Evolutionary conservation across 371 early-diverging fungal genomes (phyloP).

Genomic region (Mucor sp.): DNA sequence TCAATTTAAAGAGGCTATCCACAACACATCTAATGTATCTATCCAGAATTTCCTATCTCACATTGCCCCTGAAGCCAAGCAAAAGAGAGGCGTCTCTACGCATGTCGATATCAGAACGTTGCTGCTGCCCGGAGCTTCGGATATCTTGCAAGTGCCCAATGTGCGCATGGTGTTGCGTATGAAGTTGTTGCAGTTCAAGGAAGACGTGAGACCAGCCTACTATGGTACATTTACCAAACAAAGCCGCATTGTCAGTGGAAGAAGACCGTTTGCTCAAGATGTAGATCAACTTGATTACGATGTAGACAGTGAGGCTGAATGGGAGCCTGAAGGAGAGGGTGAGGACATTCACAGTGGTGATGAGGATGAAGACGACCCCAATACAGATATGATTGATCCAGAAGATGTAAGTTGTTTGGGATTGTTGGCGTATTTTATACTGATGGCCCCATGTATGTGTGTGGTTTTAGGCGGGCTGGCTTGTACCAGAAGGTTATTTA

Average conservation of each 20-base stretch:
- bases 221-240: constrained; percentile 82
- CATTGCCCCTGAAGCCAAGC: constrained; percentile 15
- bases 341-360: constrained; percentile 86
- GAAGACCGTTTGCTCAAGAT: constrained; percentile 69
- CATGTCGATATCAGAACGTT: constrained; percentile 16
- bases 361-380: constrained; percentile 62
- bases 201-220: constrained; percentile 78
- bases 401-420: constrained; percentile 32
- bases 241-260: constrained; percentile 56
- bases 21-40: not conserved
- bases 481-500: constrained; percentile 80
- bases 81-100: constrained; percentile 19
- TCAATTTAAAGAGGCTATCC: constrained; percentile 4
- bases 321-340: constrained; percentile 91
- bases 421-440: not conserved
- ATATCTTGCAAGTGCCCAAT: constrained; percentile 26
- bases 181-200: constrained; percentile 74
- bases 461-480: constrained; percentile 57
- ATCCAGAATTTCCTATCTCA: constrained; percentile 8
- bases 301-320: constrained; percentile 87
- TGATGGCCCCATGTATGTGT: no score
- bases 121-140: constrained; percentile 24
- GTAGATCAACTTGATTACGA: constrained; percentile 74
- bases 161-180: constrained; percentile 50
- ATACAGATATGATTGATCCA: constrained; percentile 47